Base-by-base conservation (phyloP, 306 rosid species). In the Canavalia gladiata region DNA sequence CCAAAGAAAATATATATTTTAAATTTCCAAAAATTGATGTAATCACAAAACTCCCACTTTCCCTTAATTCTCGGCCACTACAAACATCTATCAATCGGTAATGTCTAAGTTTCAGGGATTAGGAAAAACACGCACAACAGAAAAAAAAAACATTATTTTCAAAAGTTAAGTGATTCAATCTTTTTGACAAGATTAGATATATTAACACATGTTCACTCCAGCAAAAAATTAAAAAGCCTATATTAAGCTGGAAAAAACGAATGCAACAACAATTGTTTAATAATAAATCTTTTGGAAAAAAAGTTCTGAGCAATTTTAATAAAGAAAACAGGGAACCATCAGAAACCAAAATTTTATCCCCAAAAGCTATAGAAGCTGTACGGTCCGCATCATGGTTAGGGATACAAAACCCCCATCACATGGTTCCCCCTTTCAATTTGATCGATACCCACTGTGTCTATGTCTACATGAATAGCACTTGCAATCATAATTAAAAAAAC, bases 371-470 rank as follows among this genome's bases (percentile, higher is more conserved):
- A 59, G 78, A 29, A 42, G 92, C 90, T 89, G 57, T 94, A 85
- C 95, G 94, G 98, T 90, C 98, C 98, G 98, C 98, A 94, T 94
- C 98, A 90, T 91, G 98, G 98, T 75, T 79, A 37, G 86, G 86
- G 45, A 65, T 39, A 25, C 13, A 30, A 34, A 82, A 84, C 85
- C 85, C 88, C 88, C 97, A 92, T 90, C 98, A 91, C 78, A 43
- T 87, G 95, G 90, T 72, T 89, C 87, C 84, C 33, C 12, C 9
- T 1, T 18, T 5, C 4, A 2, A 13, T 5, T 37, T 13, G 8
- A 0, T 12, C 49, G 3, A 11, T 13, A 8, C 3, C 8, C 60
- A 4, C 11, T 10, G 25, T 1, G 28, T 7, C 0, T 18, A n/a
- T n/a, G n/a, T n/a, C n/a, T n/a, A 47, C 58, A 3, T 4, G 5